Base-by-base conservation (phyloP, 768 basidiomycete genomes). In the Lentinus tigrinus region DNA sequence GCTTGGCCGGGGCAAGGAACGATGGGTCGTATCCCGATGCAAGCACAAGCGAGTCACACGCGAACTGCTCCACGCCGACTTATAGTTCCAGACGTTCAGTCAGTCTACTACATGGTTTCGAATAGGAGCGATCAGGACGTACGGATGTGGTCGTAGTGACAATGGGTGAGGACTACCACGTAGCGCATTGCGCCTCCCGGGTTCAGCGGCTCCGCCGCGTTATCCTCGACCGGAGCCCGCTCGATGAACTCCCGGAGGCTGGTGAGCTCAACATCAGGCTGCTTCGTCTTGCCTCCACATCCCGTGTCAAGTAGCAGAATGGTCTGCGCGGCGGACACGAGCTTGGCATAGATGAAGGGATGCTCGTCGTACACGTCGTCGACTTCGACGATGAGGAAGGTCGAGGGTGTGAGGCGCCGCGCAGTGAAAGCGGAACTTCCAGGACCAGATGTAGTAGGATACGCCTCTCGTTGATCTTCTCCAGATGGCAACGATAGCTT, bases 121-220 rank as follows among this genome's bases (percentile, higher is more conserved):
- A 42, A 17, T n/a, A 17, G 8, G 40, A 14, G 40, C 38, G 38
- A 39, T n/a, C 38, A 51, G 23, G 40, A 74, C 81, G 51, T 66
- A 84, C 82, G 70, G 36, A 84, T 84, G 61, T 84, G 82, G 61
- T 84, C 83, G 60, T 81, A 83, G 60, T 84, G 83, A 56, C 81
- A 82, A 64, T 84, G 82, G 11, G 76, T 82, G 40, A 76, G 69
- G 21, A 79, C 78, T 9, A 84, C 74, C 37, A 81, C 63, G 57
- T 84, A 84, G 37, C 66, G 63, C 74, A 79, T 65, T 46, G 57
- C 64, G 10, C 77, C 75, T 3, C 64, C 70, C 42, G 69, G 67
- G 58, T 85, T 85, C 60, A 84, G 67, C 24, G 82, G 77, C 38
- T 55, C 52, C 16, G 72, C 74, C 10, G 60, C 71, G 60, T 83